These are phyloP conservation scores for Thelephora terrestris DNA, from an alignment of 1,284 basidiomycete species.

Conservation along the genomic window DNA sequence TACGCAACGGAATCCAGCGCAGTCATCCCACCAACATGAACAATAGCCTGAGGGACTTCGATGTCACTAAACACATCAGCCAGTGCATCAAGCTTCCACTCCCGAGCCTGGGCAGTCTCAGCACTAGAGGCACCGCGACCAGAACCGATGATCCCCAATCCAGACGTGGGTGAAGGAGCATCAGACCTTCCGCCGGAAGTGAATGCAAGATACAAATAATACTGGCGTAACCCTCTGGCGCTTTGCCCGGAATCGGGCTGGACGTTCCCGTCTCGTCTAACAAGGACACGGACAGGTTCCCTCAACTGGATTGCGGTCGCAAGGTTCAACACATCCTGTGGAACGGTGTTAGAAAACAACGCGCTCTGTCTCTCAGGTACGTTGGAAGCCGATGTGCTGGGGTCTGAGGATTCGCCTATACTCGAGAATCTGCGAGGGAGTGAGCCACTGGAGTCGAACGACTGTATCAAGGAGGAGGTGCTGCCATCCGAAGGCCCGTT, in stretches of 20 bases:
- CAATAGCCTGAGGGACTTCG: constrained; percentile 75
- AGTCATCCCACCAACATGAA: constrained; percentile 82
- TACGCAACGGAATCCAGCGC: constrained; percentile 82
- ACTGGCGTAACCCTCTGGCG: constrained; percentile 82
- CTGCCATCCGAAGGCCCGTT: constrained; percentile 14
- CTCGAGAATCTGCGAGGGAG: constrained; percentile 51
- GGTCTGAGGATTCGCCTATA: constrained; percentile 34
- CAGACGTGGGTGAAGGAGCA: constrained; percentile 42
- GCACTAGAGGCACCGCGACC: constrained; percentile 71
- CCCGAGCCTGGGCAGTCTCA: constrained; percentile 81
- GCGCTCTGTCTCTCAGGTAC: constrained; percentile 86
- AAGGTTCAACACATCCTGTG: constrained; percentile 88
- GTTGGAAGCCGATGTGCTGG: constrained; percentile 14
- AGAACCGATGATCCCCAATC: constrained; percentile 85
- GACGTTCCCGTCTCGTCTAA: constrained; percentile 87
- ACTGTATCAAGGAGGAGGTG: constrained; percentile 25
- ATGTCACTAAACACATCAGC: constrained; percentile 90
- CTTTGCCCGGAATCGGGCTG: constrained; percentile 61
- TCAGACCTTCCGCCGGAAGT: constrained; percentile 74
- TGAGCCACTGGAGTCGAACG: constrained; percentile 32
- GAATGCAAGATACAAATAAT: constrained; percentile 88
- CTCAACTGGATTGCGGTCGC: constrained; percentile 81
- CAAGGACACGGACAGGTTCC: constrained; percentile 92
- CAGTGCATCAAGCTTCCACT: constrained; percentile 96
- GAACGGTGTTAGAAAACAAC: constrained; percentile 91